These are phyloP conservation scores for Aspergillus mulundensis DNA, from an alignment of 495 filamentous ascomycete genomes.

Conservation along the genomic window DNA sequence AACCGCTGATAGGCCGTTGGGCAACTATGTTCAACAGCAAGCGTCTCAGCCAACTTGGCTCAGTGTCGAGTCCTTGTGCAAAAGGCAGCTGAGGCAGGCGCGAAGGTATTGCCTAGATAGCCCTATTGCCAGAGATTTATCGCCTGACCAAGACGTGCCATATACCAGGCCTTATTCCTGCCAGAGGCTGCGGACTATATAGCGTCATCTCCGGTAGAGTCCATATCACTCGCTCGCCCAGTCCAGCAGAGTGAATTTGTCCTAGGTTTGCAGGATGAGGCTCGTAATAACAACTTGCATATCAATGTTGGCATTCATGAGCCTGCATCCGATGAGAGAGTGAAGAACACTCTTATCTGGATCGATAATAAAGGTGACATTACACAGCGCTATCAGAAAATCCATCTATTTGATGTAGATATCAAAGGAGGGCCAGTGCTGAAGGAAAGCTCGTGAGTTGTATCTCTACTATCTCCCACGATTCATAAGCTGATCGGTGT, in stretches of 20 bases:
- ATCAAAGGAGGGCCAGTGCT: slow-evolving; percentile 58
- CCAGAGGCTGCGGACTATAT: slow-evolving; percentile 94
- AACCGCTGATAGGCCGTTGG: slow-evolving; percentile 64
- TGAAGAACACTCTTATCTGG: slow-evolving; percentile 66
- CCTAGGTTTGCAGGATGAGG: slow-evolving; percentile 63
- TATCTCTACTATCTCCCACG: not conserved
- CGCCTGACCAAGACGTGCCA: slow-evolving; percentile 8
- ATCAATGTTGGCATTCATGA: slow-evolving; percentile 92
- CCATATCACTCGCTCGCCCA: slow-evolving; percentile 60
- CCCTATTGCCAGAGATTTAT: not conserved
- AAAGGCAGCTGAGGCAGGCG: slow-evolving; percentile 69
- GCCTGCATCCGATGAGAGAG: slow-evolving; percentile 51
- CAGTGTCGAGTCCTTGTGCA: slow-evolving; percentile 68
- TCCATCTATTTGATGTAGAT: slow-evolving; percentile 74
- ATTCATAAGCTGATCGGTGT: not conserved
- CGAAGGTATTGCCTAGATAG: slow-evolving; percentile 53
- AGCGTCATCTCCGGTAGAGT: slow-evolving; percentile 58
- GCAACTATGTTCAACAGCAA: slow-evolving; percentile 80
- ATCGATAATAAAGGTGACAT: slow-evolving; percentile 63
- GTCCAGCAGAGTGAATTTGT: slow-evolving; percentile 61
- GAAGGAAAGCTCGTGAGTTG: slow-evolving; percentile 53
- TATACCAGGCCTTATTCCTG: slow-evolving; percentile 72
- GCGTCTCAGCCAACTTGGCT: slow-evolving; percentile 70
- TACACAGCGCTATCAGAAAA: slow-evolving; percentile 65
- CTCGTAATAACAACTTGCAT: slow-evolving; percentile 53